Evolutionary conservation across 1,284 basidiomycete species (phyloP).

Genomic region (Pseudozyma sp.): DNA sequence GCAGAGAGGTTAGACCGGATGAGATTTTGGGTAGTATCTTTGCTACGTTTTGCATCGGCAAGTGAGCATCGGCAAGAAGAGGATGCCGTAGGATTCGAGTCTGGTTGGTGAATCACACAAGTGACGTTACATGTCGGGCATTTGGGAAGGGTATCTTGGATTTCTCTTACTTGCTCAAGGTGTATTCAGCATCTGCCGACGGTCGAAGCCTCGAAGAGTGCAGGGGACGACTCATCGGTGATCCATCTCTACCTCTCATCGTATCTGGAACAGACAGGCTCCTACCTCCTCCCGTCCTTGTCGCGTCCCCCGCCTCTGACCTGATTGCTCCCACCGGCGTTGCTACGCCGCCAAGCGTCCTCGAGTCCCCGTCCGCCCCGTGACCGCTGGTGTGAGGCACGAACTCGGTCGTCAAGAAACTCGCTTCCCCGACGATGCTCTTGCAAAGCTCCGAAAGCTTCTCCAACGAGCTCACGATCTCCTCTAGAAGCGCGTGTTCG

Average conservation of each 20-base stretch:
- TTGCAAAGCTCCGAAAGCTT: slow-evolving; percentile 52
- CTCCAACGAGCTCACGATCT: slow-evolving; percentile 55
- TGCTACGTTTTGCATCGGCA: slow-evolving; percentile 71
- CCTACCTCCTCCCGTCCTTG: slow-evolving; percentile 2
- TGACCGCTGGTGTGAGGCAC: slow-evolving; percentile 15
- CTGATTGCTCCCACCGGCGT: neutral
- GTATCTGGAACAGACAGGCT: slow-evolving; percentile 1
- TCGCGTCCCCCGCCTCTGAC: neutral
- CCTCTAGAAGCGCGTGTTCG: slow-evolving; percentile 59
- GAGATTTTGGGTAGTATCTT: slow-evolving; percentile 85
- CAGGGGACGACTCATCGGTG: slow-evolving; percentile 12
- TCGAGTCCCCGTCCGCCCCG: slow-evolving; percentile 2
- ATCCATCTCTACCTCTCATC: slow-evolving; percentile 2
- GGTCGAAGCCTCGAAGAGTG: slow-evolving; percentile 15
- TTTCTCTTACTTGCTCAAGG: too few relatives aligned
- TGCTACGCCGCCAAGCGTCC: slow-evolving; percentile 16
- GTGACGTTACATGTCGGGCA: too few relatives aligned
- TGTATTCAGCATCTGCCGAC: too few relatives aligned
- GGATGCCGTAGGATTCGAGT: too few relatives aligned
- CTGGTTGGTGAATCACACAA: too few relatives aligned
- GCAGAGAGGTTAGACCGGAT: slow-evolving; percentile 77
- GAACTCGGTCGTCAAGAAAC: slow-evolving; percentile 45
- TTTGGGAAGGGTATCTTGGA: too few relatives aligned
- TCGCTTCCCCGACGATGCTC: slow-evolving; percentile 58
- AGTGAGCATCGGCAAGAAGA: too few relatives aligned